Base-by-base conservation (phyloP, 1,284 basidiomycete species). In the Phylloporus gajari region DNA sequence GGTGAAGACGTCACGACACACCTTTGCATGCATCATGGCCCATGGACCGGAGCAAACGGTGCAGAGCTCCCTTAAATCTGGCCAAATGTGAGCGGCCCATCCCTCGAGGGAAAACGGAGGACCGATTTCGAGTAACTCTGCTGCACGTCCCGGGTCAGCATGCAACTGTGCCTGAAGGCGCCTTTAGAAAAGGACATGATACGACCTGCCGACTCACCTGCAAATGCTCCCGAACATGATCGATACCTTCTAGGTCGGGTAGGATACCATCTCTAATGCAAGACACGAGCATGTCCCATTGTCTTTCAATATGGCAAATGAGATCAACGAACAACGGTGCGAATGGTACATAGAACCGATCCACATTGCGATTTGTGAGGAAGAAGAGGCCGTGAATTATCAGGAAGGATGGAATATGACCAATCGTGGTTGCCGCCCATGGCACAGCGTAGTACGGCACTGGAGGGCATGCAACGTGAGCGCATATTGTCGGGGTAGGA, bases 251-350 rank as follows among this genome's bases (percentile, higher is more conserved):
- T 4, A 80, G n/a, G 27, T 74, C 68, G 4, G 79, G 77, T 8
- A 78, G 56, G 5, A 17, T 70, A 3, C 79, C 79, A 3, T 76
- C 63, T 42, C 66, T 66, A 40, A 78, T 72, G 32, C 71, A 73
- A 6, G 69, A 62, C 9, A 79, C 15, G 4, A 78, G 70, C 7
- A 64, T n/a, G n/a, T 76, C 64, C 77, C 79, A 78, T 19, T 80
- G 70, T 5, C 76, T 71, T 19, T 78, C 71, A 15, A 79, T 68
- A 40, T 68, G 53, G 9, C 68, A 70, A 27, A 78, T 59, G 38
- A 80, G 51, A 46, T 73, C 78, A 17, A 73, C 21, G 46, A 76
- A 73, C 23, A 70, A 27, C 3, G 75, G 67, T 15, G 62, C 40
- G 30, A 77, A 71, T 3, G 48, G 19, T 25, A 59, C 27, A 4